Base-by-base conservation (phyloP, 495 filamentous ascomycete genomes). In the Podospora sp. region DNA sequence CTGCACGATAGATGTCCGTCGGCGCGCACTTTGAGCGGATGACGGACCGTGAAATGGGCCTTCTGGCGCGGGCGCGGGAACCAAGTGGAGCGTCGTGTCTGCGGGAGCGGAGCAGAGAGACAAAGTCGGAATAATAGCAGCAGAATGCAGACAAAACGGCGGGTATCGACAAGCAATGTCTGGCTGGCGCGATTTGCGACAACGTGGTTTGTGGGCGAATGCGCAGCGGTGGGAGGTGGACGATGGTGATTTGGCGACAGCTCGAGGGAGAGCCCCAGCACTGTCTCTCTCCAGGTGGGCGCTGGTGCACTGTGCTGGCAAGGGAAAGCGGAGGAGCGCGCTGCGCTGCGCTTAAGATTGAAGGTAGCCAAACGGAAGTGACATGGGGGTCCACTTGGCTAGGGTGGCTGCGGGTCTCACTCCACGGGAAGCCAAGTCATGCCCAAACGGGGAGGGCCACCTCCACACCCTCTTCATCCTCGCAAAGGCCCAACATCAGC, bases 271-370 rank as follows among this genome's bases (percentile, higher is more conserved):
- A 21, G 20, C 35, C 3, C 56, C 26, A 59, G 52, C 52, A 12
- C 18, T 55, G 21, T 55, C 16, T 55, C 21, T 22, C 52, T 55
- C 21, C n/a, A 56, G 21, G 50, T 20, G 60, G 46, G 62, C 50
- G 25, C 52, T 55, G 52, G 52, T 49, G 64, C 36, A 33, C 53
- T 51, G 36, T 22, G 20, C 55, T 51, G 35, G 21, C 65, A 53
- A 24, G 50, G 24, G 36, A 29, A 33, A n/a, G 18, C 25, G 26
- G 51, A 59, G 24, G 66, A 60, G 36, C 49, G 35, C 53, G 59
- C 72, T 65, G 50, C 70, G 60, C 70, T 74, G 72, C 72, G 70
- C 72, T 72, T 72, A 67, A 62, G 65, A 66, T 49, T 46, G 65
- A 64, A 55, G 62, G 56, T 60, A 70, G 70, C 65, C 70, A 67